These are phyloP conservation scores for Papilionanthe hybrid DNA, from an alignment of 116 monocot genomes.

Conservation along the genomic window DNA sequence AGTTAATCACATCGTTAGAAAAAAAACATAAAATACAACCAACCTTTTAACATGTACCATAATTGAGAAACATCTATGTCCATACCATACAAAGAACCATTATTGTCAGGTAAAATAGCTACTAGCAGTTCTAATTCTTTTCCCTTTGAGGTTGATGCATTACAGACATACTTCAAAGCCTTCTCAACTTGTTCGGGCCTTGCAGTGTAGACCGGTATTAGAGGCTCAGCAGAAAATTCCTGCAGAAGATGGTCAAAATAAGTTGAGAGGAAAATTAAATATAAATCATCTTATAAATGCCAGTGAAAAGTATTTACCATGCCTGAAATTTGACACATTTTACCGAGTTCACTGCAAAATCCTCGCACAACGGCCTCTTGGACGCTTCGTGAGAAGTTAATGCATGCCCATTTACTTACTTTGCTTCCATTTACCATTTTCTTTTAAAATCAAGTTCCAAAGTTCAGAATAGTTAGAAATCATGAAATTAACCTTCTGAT, in stretches of 20 bases:
- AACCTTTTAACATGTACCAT: neutral
- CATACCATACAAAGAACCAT: conserved; percentile 56
- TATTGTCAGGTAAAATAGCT: conserved; percentile 51
- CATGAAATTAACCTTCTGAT: neutral
- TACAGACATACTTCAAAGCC: conserved; percentile 39
- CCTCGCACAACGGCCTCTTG: conserved; percentile 36
- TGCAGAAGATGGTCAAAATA: conserved; percentile 7
- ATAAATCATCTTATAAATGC: neutral
- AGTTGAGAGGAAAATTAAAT: neutral
- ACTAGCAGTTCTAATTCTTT: conserved; percentile 48
- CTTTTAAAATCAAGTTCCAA: conserved; percentile 8
- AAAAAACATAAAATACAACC: neutral
- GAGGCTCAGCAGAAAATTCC: conserved; percentile 50
- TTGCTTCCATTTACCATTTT: conserved; percentile 62
- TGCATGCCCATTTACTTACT: conserved; percentile 49
- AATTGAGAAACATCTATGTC: neutral
- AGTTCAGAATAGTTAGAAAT: neutral
- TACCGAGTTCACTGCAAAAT: conserved; percentile 51
- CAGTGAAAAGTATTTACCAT: conserved; percentile 29
- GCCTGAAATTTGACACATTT: conserved; percentile 61
- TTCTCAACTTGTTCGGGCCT: conserved; percentile 44
- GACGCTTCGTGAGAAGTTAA: conserved; percentile 54
- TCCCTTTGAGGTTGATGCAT: conserved; percentile 30
- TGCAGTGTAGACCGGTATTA: conserved; percentile 26
- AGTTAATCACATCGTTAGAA: neutral